Conservation (phyloP, 495 filamentous ascomycete genomes). For the Lindgomyces ingoldianus region DNA sequence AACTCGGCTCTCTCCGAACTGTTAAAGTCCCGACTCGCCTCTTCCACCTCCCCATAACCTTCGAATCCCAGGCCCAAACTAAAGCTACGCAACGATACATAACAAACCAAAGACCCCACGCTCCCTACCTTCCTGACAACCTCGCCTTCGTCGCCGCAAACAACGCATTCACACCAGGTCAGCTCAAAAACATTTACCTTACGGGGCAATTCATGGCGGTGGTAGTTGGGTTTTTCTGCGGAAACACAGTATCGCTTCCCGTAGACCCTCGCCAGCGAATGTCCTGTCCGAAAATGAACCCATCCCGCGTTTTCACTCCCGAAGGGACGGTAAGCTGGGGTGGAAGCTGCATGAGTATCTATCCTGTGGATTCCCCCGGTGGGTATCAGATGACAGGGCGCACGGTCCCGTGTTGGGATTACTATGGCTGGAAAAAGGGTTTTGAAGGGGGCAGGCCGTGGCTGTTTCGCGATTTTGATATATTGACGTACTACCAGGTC, state of each 20-base stretch:
- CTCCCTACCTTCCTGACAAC: slow-evolving; percentile 60
- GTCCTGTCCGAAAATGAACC: slow-evolving; percentile 61
- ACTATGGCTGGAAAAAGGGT: slow-evolving; percentile 53
- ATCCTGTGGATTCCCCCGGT: slow-evolving; percentile 61
- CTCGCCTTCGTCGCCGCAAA: slow-evolving; percentile 59
- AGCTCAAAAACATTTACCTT: slow-evolving; percentile 52
- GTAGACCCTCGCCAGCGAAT: slow-evolving; percentile 58
- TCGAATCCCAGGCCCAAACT: slow-evolving; percentile 53
- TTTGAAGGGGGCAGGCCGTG: slow-evolving; percentile 53
- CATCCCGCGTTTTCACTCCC: slow-evolving; percentile 58
- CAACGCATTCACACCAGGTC: slow-evolving; percentile 55
- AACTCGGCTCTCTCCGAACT: slow-evolving; percentile 41
- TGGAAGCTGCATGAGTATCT: slow-evolving; percentile 56
- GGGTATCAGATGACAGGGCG: slow-evolving; percentile 59
- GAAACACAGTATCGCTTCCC: slow-evolving; percentile 56
- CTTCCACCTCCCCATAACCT: slow-evolving; percentile 58
- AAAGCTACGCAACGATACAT: slow-evolving; percentile 58
- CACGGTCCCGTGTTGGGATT: slow-evolving; percentile 59
- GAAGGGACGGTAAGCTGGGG: slow-evolving; percentile 58
- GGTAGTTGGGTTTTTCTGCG: slow-evolving; percentile 60
- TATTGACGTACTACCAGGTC: slow-evolving; percentile 58
- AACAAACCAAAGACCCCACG: slow-evolving; percentile 59
- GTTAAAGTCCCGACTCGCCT: slow-evolving; percentile 54
- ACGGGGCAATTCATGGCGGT: slow-evolving; percentile 55
- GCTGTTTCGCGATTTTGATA: slow-evolving; percentile 61